phyloP scores from a whole-genome alignment of 768 basidiomycete genomes.

The Kwoniella botswanensis region DNA sequence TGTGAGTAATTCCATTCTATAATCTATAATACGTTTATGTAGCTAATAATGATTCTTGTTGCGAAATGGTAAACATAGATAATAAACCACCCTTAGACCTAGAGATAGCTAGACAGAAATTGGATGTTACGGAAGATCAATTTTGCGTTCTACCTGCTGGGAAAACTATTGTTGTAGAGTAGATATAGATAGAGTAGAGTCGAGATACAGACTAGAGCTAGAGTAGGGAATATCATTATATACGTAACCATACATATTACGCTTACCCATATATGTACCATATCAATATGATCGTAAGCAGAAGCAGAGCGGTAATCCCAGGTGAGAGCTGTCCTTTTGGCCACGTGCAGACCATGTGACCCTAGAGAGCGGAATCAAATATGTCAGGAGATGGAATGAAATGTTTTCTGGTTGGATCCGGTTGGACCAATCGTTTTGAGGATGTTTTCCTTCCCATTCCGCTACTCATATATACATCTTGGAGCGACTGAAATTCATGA shows the following conservation, averaged over 20 bases:
- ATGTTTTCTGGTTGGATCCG: not conserved
- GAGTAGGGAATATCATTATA: too few relatives aligned
- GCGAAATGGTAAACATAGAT: constrained; percentile 24
- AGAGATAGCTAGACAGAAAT: constrained; percentile 40
- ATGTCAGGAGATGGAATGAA: not conserved
- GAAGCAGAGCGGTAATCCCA: too few relatives aligned
- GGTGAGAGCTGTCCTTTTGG: too few relatives aligned
- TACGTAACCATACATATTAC: too few relatives aligned
- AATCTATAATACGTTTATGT: not conserved
- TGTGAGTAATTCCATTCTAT: constrained; percentile 34
- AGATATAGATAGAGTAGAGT: constrained; percentile 4
- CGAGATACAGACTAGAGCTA: not conserved
- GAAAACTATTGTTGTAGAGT: constrained; percentile 43
- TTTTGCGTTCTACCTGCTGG: constrained; percentile 46
- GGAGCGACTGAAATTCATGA: not conserved
- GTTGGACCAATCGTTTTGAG: not conserved
- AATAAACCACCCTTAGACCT: constrained; percentile 49
- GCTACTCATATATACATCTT: not conserved
- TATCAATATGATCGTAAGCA: too few relatives aligned
- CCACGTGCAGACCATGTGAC: too few relatives aligned
- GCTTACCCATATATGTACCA: too few relatives aligned
- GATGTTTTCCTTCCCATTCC: not conserved
- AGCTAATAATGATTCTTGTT: not conserved
- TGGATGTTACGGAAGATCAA: constrained; percentile 30
- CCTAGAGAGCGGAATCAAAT: too few relatives aligned